These are phyloP conservation scores for Lunularia cruciata DNA, from an alignment of 225 moss, liverwort and hornwort species.

Conservation along the genomic window DNA sequence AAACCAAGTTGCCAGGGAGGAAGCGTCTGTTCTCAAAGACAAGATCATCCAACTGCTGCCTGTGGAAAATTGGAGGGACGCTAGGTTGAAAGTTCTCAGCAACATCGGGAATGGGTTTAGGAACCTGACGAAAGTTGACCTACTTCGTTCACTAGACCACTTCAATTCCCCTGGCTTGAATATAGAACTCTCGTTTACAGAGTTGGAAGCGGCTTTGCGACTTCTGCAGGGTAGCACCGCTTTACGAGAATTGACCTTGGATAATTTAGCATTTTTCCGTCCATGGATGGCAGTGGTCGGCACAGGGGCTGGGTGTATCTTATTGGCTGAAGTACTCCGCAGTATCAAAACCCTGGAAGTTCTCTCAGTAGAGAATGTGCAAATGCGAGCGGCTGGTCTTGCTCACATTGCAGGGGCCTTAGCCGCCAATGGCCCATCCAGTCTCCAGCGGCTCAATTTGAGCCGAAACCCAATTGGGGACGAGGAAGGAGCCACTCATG, in stretches of 20 bases:
- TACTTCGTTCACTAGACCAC: constrained; percentile 17
- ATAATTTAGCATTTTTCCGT: constrained; percentile 5
- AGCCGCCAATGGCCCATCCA: constrained; percentile 22
- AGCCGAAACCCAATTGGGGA: constrained; percentile 27
- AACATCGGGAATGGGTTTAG: constrained; percentile 20
- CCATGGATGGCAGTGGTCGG: constrained; percentile 8
- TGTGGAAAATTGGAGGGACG: constrained; percentile 21
- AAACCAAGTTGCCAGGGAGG: constrained; percentile 18
- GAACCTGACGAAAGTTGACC: constrained; percentile 12
- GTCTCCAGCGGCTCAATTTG: constrained; percentile 14
- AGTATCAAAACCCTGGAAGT: constrained; percentile 15
- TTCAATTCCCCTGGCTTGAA: constrained; percentile 23
- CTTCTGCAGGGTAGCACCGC: constrained; percentile 18
- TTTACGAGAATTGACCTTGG: constrained; percentile 6
- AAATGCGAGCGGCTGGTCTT: constrained; percentile 21
- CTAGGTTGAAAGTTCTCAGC: constrained; percentile 16
- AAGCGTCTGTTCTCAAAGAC: constrained; percentile 1
- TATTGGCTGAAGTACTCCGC: constrained; percentile 23
- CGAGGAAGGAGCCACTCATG: constrained; percentile 24
- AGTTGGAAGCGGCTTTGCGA: constrained; percentile 19
- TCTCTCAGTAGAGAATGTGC: constrained; percentile 1
- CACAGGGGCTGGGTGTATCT: constrained; percentile 15
- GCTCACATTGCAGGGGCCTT: constrained; percentile 26
- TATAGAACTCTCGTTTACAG: constrained; percentile 15
- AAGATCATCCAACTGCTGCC: constrained; percentile 21